Conservation (phyloP, 129 eudicot species). For the Ambrosia trifida region DNA sequence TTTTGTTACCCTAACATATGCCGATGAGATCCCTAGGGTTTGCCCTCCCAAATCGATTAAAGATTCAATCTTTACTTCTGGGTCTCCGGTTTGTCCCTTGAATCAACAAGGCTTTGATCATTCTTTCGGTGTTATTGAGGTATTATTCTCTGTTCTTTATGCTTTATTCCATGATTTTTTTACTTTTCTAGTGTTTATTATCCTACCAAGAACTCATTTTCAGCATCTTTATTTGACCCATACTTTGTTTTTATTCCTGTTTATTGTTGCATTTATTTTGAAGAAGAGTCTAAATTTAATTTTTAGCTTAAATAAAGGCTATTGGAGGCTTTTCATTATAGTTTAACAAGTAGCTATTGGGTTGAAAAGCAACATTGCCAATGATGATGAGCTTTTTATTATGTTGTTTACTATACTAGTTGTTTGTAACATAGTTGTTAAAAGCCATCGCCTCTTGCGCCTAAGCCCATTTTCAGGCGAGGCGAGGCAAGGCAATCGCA, state of each 20-base stretch:
- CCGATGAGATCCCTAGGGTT: slow-evolving; percentile 43
- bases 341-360: not conserved
- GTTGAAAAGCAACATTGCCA: no score
- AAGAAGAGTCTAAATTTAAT: not conserved
- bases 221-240: not conserved
- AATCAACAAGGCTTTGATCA: slow-evolving; percentile 10
- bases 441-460: no score
- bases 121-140: slow-evolving; percentile 55
- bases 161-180: not conserved
- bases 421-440: no score
- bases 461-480: no score
- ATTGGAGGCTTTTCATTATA: not conserved
- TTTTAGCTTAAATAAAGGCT: not conserved
- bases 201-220: no score
- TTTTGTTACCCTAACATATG: slow-evolving; percentile 40
- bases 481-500: no score
- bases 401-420: no score
- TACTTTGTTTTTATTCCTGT: not conserved
- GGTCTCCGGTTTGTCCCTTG: slow-evolving; percentile 41
- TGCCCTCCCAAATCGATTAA: slow-evolving; percentile 47
- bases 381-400: not conserved
- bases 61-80: slow-evolving; percentile 43
- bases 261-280: not conserved
- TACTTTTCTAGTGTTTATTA: not conserved
- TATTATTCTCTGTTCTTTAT: not conserved